Conservation (phyloP, 163 green algal genomes). For the Scenedesmus sp. region DNA sequence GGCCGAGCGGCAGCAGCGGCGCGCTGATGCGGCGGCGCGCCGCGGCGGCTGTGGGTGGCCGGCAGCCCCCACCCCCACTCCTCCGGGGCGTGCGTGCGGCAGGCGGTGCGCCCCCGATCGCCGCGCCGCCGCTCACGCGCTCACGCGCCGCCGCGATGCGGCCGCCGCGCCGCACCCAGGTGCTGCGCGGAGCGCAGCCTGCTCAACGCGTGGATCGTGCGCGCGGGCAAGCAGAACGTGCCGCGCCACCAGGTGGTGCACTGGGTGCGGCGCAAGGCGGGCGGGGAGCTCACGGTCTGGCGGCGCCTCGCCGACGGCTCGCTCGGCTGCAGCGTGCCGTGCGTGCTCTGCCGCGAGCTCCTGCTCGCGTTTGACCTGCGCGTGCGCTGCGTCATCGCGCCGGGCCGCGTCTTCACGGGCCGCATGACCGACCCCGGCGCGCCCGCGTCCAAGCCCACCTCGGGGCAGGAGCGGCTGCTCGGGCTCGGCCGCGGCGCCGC, state of each 20-base stretch:
- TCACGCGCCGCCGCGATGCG: too few relatives aligned
- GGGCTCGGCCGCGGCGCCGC: too few relatives aligned
- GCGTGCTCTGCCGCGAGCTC: slow-evolving; percentile 66
- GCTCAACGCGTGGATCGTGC: slow-evolving; percentile 57
- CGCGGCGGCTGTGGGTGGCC: too few relatives aligned
- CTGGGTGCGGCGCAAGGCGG: slow-evolving; percentile 77
- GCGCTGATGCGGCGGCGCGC: too few relatives aligned
- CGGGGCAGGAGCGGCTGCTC: background rate
- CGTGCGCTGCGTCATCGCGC: slow-evolving; percentile 56
- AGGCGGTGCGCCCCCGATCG: too few relatives aligned
- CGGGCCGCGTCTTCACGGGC: slow-evolving; percentile 53
- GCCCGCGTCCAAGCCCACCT: background rate
- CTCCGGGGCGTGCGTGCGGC: too few relatives aligned
- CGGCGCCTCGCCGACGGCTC: slow-evolving; percentile 62
- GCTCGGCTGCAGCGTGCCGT: slow-evolving; percentile 65
- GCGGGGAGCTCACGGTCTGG: slow-evolving; percentile 59
- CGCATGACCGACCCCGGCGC: slow-evolving; percentile 30
- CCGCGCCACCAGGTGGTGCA: slow-evolving; percentile 54
- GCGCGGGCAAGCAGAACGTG: slow-evolving; percentile 64
- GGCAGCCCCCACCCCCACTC: too few relatives aligned
- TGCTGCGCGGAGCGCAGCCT: slow-evolving; percentile 55
- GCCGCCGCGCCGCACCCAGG: too few relatives aligned
- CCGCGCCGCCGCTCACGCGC: too few relatives aligned
- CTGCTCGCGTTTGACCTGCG: slow-evolving; percentile 63
- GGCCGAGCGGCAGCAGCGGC: too few relatives aligned